Evolutionary conservation across 768 basidiomycete species (phyloP), one percentile per base, ranked within the genome.

Genomic region (Hortiboletus flavorubellus): DNA sequence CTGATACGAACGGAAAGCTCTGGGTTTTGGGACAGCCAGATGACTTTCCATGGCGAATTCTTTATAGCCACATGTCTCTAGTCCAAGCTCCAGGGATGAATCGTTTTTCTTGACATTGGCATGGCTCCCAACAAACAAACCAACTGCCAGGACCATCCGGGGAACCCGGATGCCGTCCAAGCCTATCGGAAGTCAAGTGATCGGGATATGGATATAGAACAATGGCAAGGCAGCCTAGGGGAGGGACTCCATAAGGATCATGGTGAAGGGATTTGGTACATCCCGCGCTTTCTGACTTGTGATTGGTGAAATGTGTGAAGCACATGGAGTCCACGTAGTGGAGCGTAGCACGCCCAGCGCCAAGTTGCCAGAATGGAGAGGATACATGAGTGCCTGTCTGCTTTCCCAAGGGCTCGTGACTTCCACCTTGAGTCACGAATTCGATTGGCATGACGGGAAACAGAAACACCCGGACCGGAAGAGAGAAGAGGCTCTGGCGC

Each of bases 51-150:
- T 23, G 4, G 46, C 1, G 10, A 23, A 21, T 50, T 30, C 40
- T 53, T 59, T 65, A 67, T 66, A 65, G 5, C 38, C 31, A 29
- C 16, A n/a, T 33, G 33, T 15, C 49, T 35, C 31, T 18, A 23
- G 43, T 10, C 47, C 34, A 18, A 8, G 23, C 51, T 55, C 55
- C 51, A 53, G 33, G 23, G 48, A 50, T 51, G 15, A 33, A 1
- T 5, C 14, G 23, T 47, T 51, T 37, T 45, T 23, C 33, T 49
- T 46, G 47, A 56, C 44, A 48, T 58, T 63, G 65, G 65, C 39
- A 56, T 46, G 46, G 51, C 38, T 44, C 41, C 55, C 51, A 55
- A 63, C 42, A 49, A 46, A 60, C 64, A 49, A 46, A 60, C 64
- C 55, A 66, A 49, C 31, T 2, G 51, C 56, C 49, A 58, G 49